A percentile compares a stretch with the other conserved stretches of the same genome.
Evolutionary conservation across 192 early-diverging fungal genomes (phyloP).

Genomic region (Podochytrium sp.): DNA sequence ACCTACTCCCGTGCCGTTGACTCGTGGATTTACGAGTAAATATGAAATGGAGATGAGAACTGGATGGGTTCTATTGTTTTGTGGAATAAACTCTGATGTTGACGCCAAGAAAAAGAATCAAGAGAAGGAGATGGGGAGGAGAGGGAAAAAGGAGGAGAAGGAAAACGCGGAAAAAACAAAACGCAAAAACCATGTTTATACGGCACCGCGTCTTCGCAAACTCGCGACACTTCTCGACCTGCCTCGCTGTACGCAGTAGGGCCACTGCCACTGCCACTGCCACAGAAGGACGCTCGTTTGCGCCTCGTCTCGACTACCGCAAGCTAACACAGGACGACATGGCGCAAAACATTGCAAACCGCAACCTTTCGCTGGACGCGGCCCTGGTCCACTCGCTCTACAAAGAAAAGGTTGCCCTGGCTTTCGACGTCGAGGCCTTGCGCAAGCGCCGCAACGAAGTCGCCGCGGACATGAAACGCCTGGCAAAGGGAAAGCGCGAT

Average conservation of each 20-base stretch:
- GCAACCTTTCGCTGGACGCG: slow-evolving; percentile 56
- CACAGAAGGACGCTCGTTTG: slow-evolving; percentile 21
- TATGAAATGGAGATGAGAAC: no score
- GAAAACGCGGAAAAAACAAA: no score
- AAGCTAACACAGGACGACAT: slow-evolving; percentile 44
- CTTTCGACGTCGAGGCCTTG: slow-evolving; percentile 48
- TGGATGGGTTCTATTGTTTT: not conserved
- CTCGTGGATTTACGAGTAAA: slow-evolving; percentile 30
- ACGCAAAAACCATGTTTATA: no score
- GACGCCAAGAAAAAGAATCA: no score
- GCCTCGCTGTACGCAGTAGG: not conserved
- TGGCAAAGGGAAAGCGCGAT: slow-evolving; percentile 28
- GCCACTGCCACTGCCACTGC: not conserved
- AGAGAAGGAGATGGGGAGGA: no score
- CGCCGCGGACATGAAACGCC: slow-evolving; percentile 36
- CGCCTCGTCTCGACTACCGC: slow-evolving; percentile 64
- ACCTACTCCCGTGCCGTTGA: slow-evolving; percentile 66
- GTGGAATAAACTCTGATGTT: no score
- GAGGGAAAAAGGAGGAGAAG: no score
- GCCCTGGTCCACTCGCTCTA: slow-evolving; percentile 53
- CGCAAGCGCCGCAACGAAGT: slow-evolving; percentile 53
- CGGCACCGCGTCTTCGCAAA: no score
- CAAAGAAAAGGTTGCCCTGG: slow-evolving; percentile 41
- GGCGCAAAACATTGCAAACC: slow-evolving; percentile 3
- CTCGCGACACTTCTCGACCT: no score